Conservation (phyloP, 768 basidiomycete genomes). For the Russula emetica region DNA sequence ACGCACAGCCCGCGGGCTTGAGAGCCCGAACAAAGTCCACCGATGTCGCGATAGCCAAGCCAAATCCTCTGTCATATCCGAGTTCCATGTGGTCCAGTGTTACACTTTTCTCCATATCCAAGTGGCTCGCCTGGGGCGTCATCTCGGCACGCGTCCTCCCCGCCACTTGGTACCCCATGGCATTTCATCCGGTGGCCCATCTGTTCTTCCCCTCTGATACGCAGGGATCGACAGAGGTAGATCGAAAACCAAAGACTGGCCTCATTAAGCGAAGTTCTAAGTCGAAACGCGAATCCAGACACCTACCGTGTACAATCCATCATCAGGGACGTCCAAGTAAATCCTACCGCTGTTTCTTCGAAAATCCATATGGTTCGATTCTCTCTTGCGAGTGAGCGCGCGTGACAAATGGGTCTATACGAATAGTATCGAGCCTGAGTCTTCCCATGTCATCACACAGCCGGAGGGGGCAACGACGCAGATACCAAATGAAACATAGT, state of each 20-base stretch:
- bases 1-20: not conserved
- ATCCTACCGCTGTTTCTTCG: not conserved
- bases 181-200: not conserved
- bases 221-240: not conserved
- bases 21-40: not conserved
- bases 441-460: not conserved
- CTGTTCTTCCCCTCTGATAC: not conserved
- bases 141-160: not conserved
- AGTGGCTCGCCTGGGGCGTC: not conserved
- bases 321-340: not conserved
- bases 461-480: not conserved
- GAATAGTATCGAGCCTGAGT: not conserved
- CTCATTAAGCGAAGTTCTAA: not conserved
- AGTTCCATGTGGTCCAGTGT: not conserved
- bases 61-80: not conserved
- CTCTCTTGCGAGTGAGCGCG: not conserved
- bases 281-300: not conserved
- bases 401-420: slow-evolving; percentile 7
- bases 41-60: not conserved
- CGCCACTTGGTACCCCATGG: not conserved
- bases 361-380: not conserved
- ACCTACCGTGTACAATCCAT: not conserved
- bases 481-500: not conserved
- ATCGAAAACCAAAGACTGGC: not conserved
- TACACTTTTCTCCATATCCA: not conserved